These are phyloP conservation scores for Oryza glumipatula DNA, from an alignment of 176 grass and related monocot species.

Conservation along the genomic window DNA sequence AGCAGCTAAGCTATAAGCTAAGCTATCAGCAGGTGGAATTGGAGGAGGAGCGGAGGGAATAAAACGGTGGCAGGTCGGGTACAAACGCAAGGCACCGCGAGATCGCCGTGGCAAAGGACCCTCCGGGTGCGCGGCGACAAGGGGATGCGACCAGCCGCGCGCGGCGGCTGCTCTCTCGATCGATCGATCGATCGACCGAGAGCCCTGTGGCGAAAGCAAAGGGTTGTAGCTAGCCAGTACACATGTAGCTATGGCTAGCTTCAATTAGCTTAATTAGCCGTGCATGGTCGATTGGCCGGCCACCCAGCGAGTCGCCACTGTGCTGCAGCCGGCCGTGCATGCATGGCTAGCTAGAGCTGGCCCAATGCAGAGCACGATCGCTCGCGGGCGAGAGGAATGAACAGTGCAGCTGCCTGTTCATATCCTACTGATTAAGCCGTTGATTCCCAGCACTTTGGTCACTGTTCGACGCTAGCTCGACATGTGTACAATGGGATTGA, in stretches of 20 bases:
- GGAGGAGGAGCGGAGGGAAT: neutral
- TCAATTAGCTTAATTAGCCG: neutral
- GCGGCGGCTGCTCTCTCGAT: too few species aligned
- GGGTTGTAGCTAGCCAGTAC: neutral
- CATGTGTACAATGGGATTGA: neutral
- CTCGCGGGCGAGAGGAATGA: neutral
- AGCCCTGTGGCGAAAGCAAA: constrained; percentile 1
- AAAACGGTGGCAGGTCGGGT: constrained; percentile 40
- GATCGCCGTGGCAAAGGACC: constrained; percentile 31
- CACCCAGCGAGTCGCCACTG: neutral
- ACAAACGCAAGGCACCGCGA: constrained; percentile 52
- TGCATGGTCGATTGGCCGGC: neutral
- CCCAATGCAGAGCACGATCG: neutral
- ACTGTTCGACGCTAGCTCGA: neutral
- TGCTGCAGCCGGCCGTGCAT: neutral
- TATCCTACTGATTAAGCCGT: neutral
- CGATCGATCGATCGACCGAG: neutral
- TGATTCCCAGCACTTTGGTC: neutral
- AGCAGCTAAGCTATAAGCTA: too few species aligned
- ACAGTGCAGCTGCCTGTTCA: neutral
- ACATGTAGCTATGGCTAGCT: neutral
- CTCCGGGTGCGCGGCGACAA: constrained; percentile 37
- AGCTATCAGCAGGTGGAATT: neutral
- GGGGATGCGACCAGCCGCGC: constrained; percentile 28
- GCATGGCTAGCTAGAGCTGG: neutral